Evolutionary conservation across 768 basidiomycete genomes (phyloP).

Genomic region (Pleurotus ostreatus): DNA sequence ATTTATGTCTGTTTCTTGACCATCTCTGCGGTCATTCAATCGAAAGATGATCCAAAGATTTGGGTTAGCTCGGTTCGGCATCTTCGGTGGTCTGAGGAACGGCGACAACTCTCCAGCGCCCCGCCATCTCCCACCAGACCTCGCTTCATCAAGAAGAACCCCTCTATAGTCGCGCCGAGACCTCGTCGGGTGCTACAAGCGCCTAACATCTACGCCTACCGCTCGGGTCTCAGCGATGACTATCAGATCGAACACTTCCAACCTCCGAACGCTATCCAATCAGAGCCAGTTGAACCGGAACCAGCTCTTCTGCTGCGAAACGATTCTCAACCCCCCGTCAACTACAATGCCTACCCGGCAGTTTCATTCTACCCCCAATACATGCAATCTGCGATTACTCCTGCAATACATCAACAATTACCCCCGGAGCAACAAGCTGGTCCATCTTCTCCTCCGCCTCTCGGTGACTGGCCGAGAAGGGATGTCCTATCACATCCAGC

Average conservation of each 20-base stretch:
- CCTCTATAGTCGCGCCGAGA: constrained; percentile 36
- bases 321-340: constrained; percentile 6
- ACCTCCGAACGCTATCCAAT: constrained; percentile 21
- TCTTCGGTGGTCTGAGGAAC: constrained; percentile 33
- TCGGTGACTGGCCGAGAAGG: constrained; percentile 53
- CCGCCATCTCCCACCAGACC: constrained; percentile 22
- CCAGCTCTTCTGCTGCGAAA: constrained; percentile 8
- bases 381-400: constrained; percentile 17
- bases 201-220: constrained; percentile 30
- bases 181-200: constrained; percentile 33
- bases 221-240: constrained; percentile 33
- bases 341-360: constrained; percentile 9
- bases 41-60: constrained; percentile 40
- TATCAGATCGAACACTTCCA: constrained; percentile 48
- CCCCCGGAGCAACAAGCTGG: not conserved
- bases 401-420: constrained; percentile 15
- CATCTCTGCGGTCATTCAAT: constrained; percentile 36
- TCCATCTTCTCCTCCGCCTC: constrained; percentile 36
- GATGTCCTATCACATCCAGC: constrained; percentile 31
- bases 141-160: constrained; percentile 31
- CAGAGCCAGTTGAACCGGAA: constrained; percentile 16
- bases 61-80: constrained; percentile 49
- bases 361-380: constrained; percentile 30
- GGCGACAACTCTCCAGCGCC: constrained; percentile 13
- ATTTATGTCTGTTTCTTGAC: constrained; percentile 51